Evolutionary conservation across 2,329 filamentous ascomycete genomes (phyloP).

Genomic region (Bipolaris cookei): DNA sequence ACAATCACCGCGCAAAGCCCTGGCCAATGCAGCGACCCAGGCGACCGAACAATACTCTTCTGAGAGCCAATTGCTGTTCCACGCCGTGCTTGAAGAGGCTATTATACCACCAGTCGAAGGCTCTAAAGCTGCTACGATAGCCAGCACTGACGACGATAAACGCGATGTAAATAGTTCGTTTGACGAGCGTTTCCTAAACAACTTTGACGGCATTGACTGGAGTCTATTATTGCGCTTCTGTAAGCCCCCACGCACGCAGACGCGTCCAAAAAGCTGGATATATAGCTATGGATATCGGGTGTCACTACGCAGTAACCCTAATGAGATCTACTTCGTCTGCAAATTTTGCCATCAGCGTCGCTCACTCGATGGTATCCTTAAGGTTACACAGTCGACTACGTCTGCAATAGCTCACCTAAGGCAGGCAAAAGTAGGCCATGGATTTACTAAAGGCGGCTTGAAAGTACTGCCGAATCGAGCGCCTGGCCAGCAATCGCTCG

Average conservation of each 20-base stretch:
- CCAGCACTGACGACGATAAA: neutral
- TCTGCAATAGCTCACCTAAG: neutral
- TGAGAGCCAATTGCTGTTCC: too few species aligned
- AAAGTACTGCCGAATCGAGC: neutral
- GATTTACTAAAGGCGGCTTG: neutral
- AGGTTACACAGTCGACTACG: neutral
- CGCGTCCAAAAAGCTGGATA: constrained; percentile 5
- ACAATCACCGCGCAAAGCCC: too few species aligned
- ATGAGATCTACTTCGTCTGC: constrained; percentile 3
- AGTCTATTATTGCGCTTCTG: neutral
- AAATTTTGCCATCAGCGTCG: neutral
- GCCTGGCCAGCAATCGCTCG: neutral
- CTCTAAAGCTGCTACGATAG: constrained; percentile 5
- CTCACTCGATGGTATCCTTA: neutral
- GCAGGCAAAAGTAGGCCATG: neutral
- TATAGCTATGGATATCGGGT: constrained; percentile 8
- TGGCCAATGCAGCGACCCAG: too few species aligned
- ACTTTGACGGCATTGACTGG: constrained; percentile 12
- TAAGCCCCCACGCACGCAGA: constrained; percentile 5
- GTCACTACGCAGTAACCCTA: constrained; percentile 3
- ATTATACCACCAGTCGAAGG: neutral
- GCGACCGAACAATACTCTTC: too few species aligned
- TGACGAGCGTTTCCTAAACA: constrained; percentile 5
- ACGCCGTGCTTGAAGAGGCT: too few species aligned
- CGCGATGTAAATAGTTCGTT: neutral